A percentile compares a stretch with the other conserved stretches of the same genome.
phyloP scores from a whole-genome alignment of 202 grass and related monocot species.

The Brachypodium distachyon region DNA sequence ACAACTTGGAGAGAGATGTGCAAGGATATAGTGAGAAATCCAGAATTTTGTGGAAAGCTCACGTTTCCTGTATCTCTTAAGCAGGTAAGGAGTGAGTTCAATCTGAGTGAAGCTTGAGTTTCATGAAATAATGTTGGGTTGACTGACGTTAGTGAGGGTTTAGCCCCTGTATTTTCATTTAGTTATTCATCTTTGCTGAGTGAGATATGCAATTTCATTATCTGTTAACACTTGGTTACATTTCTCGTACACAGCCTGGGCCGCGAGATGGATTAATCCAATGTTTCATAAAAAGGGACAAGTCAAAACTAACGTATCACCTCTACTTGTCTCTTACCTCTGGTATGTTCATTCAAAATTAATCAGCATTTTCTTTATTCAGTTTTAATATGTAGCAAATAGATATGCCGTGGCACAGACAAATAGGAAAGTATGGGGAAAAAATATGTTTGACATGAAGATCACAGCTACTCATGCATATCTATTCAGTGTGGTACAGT shows the following conservation, averaged over 20 bases:
- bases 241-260: constrained; percentile 55
- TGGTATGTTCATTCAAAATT: constrained; percentile 40
- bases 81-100: constrained; percentile 45
- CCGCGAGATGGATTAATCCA: constrained; percentile 75
- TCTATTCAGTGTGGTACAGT: not conserved
- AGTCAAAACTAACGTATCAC: constrained; percentile 84
- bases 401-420: not conserved
- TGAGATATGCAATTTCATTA: not conserved
- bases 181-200: not conserved
- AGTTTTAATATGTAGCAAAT: not conserved
- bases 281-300: constrained; percentile 97
- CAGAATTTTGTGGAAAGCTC: constrained; percentile 74
- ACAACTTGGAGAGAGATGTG: constrained; percentile 81
- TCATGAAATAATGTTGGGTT: not conserved
- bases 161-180: not conserved
- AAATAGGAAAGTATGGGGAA: not conserved
- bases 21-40: constrained; percentile 82
- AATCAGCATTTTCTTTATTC: not conserved
- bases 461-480: not conserved
- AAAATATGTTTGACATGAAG: not conserved
- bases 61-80: constrained; percentile 93
- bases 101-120: not conserved
- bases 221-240: not conserved
- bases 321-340: constrained; percentile 86
- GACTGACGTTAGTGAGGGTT: not conserved